A percentile compares a stretch with the other conserved stretches of the same genome.
These are phyloP conservation scores for Rubus idaeus DNA, from an alignment of 306 rosid genomes.

Conservation along the genomic window DNA sequence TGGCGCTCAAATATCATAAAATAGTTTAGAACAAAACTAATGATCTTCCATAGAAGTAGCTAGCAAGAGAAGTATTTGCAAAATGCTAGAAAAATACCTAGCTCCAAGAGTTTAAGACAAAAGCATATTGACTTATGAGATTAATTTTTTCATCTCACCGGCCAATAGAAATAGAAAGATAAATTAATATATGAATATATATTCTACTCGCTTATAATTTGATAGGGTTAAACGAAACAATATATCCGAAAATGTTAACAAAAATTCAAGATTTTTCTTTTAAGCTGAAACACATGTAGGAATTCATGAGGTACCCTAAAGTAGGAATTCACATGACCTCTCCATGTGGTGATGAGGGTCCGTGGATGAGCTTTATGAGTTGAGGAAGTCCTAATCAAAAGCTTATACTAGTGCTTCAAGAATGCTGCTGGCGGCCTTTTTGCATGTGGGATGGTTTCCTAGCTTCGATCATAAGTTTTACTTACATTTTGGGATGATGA, in stretches of 20 bases:
- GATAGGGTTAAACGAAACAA: too few species aligned
- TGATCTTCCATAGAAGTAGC: neutral
- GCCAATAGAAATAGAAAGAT: too few species aligned
- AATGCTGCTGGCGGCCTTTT: slow-evolving; percentile 16
- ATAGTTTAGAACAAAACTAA: too few species aligned
- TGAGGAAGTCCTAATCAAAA: slow-evolving; percentile 38
- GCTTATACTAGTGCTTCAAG: slow-evolving; percentile 9
- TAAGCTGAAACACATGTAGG: neutral
- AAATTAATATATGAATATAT: too few species aligned
- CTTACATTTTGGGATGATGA: neutral
- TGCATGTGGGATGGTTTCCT: slow-evolving; percentile 22
- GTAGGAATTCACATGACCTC: slow-evolving; percentile 22
- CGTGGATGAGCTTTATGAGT: slow-evolving; percentile 25
- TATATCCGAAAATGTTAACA: too few species aligned
- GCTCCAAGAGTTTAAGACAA: neutral
- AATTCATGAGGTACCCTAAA: neutral
- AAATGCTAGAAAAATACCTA: neutral
- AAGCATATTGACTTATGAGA: too few species aligned
- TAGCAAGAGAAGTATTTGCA: too few species aligned
- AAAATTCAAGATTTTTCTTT: too few species aligned
- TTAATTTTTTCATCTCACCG: too few species aligned
- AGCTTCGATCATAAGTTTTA: too few species aligned
- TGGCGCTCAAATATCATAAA: neutral
- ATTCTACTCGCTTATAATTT: too few species aligned
- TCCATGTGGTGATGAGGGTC: slow-evolving; percentile 41